Conservation (phyloP, 805 yeast species). For the Teunomyces cretensis region DNA sequence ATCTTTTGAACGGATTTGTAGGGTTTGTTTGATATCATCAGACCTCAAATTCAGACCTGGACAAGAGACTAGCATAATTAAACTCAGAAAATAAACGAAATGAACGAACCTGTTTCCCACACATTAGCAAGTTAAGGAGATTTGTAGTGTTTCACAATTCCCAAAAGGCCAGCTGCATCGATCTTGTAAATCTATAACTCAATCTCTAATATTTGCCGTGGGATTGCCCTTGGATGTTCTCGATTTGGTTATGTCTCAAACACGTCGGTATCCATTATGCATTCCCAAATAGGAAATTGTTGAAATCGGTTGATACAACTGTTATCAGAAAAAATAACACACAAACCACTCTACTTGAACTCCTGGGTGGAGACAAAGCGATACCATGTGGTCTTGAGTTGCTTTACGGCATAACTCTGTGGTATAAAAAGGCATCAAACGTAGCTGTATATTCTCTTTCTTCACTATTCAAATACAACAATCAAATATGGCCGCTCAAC, state of each 20-base stretch:
- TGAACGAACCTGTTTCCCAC: not conserved
- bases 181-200: not conserved
- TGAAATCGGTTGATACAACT: not conserved
- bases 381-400: no score
- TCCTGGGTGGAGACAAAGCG: no score
- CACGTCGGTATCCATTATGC: not conserved
- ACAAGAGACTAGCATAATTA: not conserved
- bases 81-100: not conserved
- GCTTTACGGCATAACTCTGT: no score
- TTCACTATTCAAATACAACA: not conserved
- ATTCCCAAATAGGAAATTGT: constrained; percentile 1
- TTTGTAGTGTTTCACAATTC: no score
- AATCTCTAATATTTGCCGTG: not conserved
- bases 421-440: not conserved
- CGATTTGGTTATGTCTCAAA: not conserved
- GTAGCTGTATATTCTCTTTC: not conserved
- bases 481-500: constrained; percentile 3
- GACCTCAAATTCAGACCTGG: not conserved
- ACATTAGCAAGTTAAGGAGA: not conserved
- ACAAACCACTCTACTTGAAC: no score
- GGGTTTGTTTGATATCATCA: constrained; percentile 34
- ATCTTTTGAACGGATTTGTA: constrained; percentile 38
- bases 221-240: not conserved
- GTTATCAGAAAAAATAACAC: no score
- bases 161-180: not conserved